A percentile compares a stretch with the other conserved stretches of the same genome.
Conservation (phyloP, 2,329 filamentous ascomycete genomes). For the Aspergillus sp. region DNA sequence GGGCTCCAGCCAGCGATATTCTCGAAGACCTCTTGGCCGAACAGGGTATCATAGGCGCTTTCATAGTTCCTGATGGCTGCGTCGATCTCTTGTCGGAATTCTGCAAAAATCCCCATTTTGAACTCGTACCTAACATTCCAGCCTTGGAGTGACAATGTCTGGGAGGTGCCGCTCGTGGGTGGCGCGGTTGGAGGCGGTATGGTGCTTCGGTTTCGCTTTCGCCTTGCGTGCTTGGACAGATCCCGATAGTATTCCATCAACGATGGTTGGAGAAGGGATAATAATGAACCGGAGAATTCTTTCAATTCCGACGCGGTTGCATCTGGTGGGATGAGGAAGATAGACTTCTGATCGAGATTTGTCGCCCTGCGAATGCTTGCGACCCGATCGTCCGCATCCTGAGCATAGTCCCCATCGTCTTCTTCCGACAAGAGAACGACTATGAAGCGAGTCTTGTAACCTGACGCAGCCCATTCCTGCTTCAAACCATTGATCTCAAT, state of each 20-base stretch:
- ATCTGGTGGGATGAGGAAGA: conserved; percentile 79
- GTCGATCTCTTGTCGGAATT: conserved; percentile 92
- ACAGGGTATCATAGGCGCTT: conserved; percentile 77
- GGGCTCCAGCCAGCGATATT: conserved; percentile 86
- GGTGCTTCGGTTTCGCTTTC: conserved; percentile 77
- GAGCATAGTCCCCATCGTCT: conserved; percentile 58
- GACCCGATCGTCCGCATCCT: conserved; percentile 71
- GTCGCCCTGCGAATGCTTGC: conserved; percentile 76
- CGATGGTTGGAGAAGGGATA: conserved; percentile 69
- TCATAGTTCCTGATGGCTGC: conserved; percentile 81
- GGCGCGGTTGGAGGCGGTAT: conserved; percentile 79
- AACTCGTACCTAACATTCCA: conserved; percentile 96
- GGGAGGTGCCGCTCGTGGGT: conserved; percentile 78
- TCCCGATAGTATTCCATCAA: conserved; percentile 91
- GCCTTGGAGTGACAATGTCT: conserved; percentile 76
- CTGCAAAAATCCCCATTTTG: conserved; percentile 85
- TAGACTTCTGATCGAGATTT: conserved; percentile 75
- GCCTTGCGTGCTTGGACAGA: conserved; percentile 83
- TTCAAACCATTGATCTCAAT: conserved; percentile 79
- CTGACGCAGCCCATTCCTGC: conserved; percentile 56
- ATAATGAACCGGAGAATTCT: conserved; percentile 69
- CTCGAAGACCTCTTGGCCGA: conserved; percentile 81
- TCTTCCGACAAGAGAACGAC: conserved; percentile 76
- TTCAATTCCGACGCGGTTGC: conserved; percentile 69
- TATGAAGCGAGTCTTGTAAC: conserved; percentile 72